Conservation (phyloP, 352 stramenopile genomes). For the Phytophthora pseudosyringae region DNA sequence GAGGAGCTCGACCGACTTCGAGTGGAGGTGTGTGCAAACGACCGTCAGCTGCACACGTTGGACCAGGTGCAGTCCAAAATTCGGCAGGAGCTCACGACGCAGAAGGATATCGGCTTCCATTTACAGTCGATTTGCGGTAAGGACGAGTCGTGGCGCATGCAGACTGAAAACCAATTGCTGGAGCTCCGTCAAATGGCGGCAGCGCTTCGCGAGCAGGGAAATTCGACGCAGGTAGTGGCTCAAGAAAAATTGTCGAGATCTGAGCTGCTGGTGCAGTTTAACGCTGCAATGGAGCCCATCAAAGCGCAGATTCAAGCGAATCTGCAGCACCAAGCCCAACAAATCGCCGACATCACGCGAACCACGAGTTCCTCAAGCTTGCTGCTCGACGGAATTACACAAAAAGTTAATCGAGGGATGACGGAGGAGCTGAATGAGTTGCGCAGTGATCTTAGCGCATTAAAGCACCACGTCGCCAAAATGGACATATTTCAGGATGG, state of each 20-base stretch:
- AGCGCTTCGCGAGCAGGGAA: constrained; percentile 72
- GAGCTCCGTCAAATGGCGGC: constrained; percentile 80
- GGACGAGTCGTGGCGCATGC: constrained; percentile 86
- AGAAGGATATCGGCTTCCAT: constrained; percentile 85
- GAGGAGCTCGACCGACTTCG: constrained; percentile 77
- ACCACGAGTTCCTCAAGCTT: constrained; percentile 63
- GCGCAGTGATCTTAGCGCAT: constrained; percentile 55
- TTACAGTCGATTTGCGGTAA: constrained; percentile 86
- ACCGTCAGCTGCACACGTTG: constrained; percentile 78
- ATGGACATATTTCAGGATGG: constrained; percentile 39
- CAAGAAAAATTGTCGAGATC: constrained; percentile 81
- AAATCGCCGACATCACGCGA: constrained; percentile 74
- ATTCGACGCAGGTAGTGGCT: constrained; percentile 59
- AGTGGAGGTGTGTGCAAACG: constrained; percentile 71
- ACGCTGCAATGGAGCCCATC: constrained; percentile 78
- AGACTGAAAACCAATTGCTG: constrained; percentile 82
- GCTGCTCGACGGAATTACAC: constrained; percentile 61
- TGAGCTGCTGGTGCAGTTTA: constrained; percentile 84
- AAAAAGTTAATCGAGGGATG: constrained; percentile 70
- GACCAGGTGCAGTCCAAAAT: constrained; percentile 82
- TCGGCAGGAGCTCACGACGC: constrained; percentile 77
- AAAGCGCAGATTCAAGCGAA: constrained; percentile 81
- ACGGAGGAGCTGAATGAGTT: constrained; percentile 59
- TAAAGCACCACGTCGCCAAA: constrained; percentile 64
- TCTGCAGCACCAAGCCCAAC: constrained; percentile 72